Percentiles rank a stretch among this genome's conserved stretches.
phyloP scores from a whole-genome alignment of 805 yeast genomes.

The Suhomyces pyralidae region DNA sequence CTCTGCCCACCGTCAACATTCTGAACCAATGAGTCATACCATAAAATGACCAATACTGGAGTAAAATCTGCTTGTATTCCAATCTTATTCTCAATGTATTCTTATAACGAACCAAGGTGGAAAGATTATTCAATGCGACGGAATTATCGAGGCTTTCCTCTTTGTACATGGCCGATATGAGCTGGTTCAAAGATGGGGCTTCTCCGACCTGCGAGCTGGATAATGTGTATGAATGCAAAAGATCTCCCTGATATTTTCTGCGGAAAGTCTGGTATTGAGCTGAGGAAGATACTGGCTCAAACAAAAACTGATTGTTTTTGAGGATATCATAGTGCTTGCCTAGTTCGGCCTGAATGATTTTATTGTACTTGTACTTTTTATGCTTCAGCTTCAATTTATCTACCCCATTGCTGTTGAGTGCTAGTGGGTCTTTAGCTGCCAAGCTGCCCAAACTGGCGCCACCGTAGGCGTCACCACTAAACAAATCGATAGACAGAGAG shows the following conservation, averaged over 20 bases:
- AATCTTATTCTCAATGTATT: conserved; percentile 36
- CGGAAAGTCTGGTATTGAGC: conserved; percentile 15
- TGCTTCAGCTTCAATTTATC: conserved; percentile 19
- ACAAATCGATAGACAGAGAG: not conserved
- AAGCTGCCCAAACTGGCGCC: conserved; percentile 11
- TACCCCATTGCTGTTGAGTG: conserved; percentile 8
- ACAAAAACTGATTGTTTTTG: conserved; percentile 30
- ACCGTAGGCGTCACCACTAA: conserved; percentile 33
- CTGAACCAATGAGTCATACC: conserved; percentile 40
- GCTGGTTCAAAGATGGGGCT: conserved; percentile 33
- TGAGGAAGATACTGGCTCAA: conserved; percentile 32
- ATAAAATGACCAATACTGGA: conserved; percentile 42
- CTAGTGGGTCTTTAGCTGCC: not conserved
- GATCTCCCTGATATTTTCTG: conserved; percentile 19
- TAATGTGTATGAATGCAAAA: conserved; percentile 28
- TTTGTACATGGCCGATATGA: conserved; percentile 20
- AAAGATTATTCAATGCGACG: conserved; percentile 9
- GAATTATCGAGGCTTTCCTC: conserved; percentile 16
- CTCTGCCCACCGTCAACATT: conserved; percentile 31
- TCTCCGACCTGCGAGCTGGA: conserved; percentile 30
- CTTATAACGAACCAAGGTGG: conserved; percentile 26
- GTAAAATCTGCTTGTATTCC: conserved; percentile 36
- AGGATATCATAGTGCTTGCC: conserved; percentile 19
- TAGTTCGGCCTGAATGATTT: conserved; percentile 14
- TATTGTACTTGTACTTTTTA: conserved; percentile 12